Base-by-base conservation (phyloP, 2,329 filamentous ascomycete species). In the Emmonsiellopsis sp. region DNA sequence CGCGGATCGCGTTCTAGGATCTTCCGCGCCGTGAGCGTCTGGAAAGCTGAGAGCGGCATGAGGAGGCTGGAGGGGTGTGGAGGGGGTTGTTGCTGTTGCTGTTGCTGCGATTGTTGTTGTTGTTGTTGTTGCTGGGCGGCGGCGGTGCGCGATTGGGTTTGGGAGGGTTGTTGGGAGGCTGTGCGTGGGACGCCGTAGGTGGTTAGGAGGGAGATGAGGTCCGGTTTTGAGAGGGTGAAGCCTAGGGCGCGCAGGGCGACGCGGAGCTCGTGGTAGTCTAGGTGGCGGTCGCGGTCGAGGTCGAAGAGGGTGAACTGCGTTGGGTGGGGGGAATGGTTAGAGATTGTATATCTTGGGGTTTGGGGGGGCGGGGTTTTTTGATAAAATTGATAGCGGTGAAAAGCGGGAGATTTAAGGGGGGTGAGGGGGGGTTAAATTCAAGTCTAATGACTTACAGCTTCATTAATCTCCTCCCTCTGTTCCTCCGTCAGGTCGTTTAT, bases 241-340 rank as follows among this genome's bases (percentile, higher is more conserved):
- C 93, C 93, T 1, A 98, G 83, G 3, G 93, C 93, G 68, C 94
- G 93, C 63, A 97, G 85, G 56, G 92, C 90, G 73, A 97, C 93
- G 71, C 93, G 92, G 68, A 97, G 88, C 74, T 98, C 93, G 74
- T 97, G 93, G 77, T 95, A 97, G 75, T 97, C 92, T 66, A 98
- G 88, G 71, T 87, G 84, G 46, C 85, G 82, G 74, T 97, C 91
- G 69, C 94, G 92, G 77, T 97, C 92, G 65, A 95, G 86, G 70
- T 97, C 93, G 78, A 98, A 97, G 60, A 97, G 84, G 57, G 85
- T 85, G 72, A 97, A 97, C 87, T 95, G 60, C 42, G 50, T n/a
- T 43, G 46, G n/a, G 27, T 17, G 17, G 17, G 17, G 17, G 17
- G 17, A 17, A 17, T 27, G 21, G 21, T 27, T 42, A 27, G 13